Evolutionary conservation across 2,329 filamentous ascomycete genomes (phyloP).

Genomic region (Aspergillus caelatus): DNA sequence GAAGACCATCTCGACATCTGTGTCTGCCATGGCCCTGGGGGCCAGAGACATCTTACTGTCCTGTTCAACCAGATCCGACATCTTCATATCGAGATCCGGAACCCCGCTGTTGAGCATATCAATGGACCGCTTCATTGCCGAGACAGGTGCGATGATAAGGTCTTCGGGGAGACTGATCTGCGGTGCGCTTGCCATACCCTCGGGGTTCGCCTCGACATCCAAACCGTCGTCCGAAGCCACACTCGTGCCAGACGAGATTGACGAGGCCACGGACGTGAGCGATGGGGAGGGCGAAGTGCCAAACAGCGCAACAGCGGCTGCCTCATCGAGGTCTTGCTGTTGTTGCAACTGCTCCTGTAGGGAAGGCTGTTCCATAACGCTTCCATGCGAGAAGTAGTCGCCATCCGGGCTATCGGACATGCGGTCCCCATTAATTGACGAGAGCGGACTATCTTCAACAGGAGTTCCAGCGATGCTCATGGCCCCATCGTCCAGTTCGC

Average conservation of each 20-base stretch:
- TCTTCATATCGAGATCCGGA: slow-evolving; percentile 39
- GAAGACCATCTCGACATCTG: slow-evolving; percentile 44
- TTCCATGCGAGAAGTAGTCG: slow-evolving; percentile 40
- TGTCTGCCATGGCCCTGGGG: slow-evolving; percentile 27
- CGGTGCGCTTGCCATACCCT: slow-evolving; percentile 25
- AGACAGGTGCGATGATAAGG: slow-evolving; percentile 30
- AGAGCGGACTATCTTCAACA: slow-evolving; percentile 35
- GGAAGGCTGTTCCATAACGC: slow-evolving; percentile 23
- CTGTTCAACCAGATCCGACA: slow-evolving; percentile 37
- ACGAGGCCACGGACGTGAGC: slow-evolving; percentile 44
- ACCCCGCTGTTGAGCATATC: slow-evolving; percentile 45
- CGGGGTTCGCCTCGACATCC: slow-evolving; percentile 28
- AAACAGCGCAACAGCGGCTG: slow-evolving; percentile 39
- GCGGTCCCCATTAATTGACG: slow-evolving; percentile 31
- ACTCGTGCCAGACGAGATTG: slow-evolving; percentile 46
- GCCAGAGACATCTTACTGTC: slow-evolving; percentile 50
- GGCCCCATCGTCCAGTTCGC: slow-evolving; percentile 30
- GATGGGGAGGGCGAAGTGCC: slow-evolving; percentile 48
- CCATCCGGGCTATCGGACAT: slow-evolving; percentile 36
- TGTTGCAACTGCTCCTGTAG: slow-evolving; percentile 22
- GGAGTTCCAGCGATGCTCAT: slow-evolving; percentile 34
- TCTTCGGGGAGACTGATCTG: slow-evolving; percentile 37
- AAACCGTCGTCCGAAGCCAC: slow-evolving; percentile 35
- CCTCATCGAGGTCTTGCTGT: slow-evolving; percentile 37
- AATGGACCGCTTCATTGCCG: slow-evolving; percentile 41